A percentile compares a stretch with the other conserved stretches of the same genome.
phyloP scores from a whole-genome alignment of 495 filamentous ascomycete species.

The Penicillium coprophilum region DNA sequence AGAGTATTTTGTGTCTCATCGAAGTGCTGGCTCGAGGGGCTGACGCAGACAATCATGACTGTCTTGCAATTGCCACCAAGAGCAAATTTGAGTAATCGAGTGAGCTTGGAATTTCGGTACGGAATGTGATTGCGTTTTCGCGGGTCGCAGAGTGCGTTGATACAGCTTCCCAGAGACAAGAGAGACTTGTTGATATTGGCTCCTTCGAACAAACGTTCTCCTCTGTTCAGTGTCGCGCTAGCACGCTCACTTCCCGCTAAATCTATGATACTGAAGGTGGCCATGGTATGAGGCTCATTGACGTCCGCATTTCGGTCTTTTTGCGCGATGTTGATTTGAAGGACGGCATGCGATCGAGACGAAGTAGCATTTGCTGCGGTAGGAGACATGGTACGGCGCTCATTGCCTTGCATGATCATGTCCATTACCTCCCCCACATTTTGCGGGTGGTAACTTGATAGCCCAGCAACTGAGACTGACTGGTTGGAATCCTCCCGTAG shows the following conservation, averaged over 20 bases:
- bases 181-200: conserved; percentile 99
- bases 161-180: conserved; percentile 92
- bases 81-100: conserved; percentile 93
- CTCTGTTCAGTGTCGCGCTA: conserved; percentile 94
- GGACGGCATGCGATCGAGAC: conserved; percentile 95
- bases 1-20: conserved; percentile 99
- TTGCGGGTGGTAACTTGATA: conserved; percentile 87
- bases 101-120: conserved; percentile 97
- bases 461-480: conserved; percentile 85
- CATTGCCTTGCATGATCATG: conserved; percentile 95
- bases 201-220: conserved; percentile 86
- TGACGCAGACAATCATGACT: conserved; percentile 99
- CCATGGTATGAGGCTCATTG: conserved; percentile 96
- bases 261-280: conserved; percentile 97
- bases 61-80: conserved; percentile 97
- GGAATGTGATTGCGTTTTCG: conserved; percentile 92
- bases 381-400: conserved; percentile 91
- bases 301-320: conserved; percentile 92
- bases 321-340: conserved; percentile 94
- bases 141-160: conserved; percentile 96
- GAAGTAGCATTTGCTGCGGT: conserved; percentile 98
- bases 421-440: conserved; percentile 97
- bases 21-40: conserved; percentile 93
- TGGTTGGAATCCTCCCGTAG: conserved; percentile 94
- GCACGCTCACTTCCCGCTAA: conserved; percentile 94